Evolutionary conservation across 2,329 filamentous ascomycete genomes (phyloP), one percentile per base, ranked within the genome.

Genomic region (Epichloe gansuensis): DNA sequence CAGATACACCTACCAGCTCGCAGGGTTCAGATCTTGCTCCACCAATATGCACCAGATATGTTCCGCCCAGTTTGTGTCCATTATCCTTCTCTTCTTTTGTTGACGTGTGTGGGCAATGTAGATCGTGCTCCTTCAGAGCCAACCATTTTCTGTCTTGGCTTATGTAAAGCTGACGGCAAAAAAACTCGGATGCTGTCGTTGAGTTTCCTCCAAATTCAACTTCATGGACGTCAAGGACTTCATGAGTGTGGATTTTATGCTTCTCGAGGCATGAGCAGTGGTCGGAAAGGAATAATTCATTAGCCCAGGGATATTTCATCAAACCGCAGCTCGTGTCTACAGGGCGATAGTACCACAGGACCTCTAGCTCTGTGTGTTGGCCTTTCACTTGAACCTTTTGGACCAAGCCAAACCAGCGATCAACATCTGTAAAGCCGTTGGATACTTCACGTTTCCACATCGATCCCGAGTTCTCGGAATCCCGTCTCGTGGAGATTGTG

Each of bases 271-370:
- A 93, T 1, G 83, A 85, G 67, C 88, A 91, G 54, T 90, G 81
- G 49, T 89, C 80, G 0, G 83, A 88, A 0, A 91, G 67, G 56
- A 93, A 93, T 0, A 93, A 66, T 65, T 94, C 88, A 50, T 90
- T 86, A 0, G 68, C 56, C 65, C 80, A 83, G 0, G 84, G 83
- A 58, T 91, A 94, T 9, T 74, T 75, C 67, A 83, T 82, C 5
- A 76, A 68, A 0, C 75, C 78, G 44, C 89, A 86, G 0, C 83
- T 77, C 0, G 88, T 93, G 51, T 93, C 83, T 0, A 73, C 71
- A 0, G 87, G 78, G 2, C 78, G 73, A 58, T 91, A 91, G 0
- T 93, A 70, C 87, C 87, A 93, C 1, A 86, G 73, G 0, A 90
- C 77, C 52, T 83, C 75, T 11, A 90, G 79, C 1, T 69, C 68